These are phyloP conservation scores for Sclerotiophoma versabilis DNA, from an alignment of 2,329 filamentous ascomycete genomes.

Conservation along the genomic window DNA sequence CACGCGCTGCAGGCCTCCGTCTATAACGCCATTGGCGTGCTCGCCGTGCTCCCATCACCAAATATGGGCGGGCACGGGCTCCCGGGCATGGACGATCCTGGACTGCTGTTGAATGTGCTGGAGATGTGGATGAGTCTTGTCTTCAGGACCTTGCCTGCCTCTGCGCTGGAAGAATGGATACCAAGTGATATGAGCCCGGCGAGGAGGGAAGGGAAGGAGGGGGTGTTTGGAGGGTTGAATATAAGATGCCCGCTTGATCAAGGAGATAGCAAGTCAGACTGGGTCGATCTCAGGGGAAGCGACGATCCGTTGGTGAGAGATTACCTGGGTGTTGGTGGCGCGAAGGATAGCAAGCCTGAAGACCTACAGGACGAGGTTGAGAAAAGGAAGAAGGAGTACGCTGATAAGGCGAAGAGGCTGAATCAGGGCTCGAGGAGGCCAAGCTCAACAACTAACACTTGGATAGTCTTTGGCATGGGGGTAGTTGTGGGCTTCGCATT, in stretches of 20 bases:
- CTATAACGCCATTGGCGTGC: constrained; percentile 37
- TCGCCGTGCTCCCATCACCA: constrained; percentile 27
- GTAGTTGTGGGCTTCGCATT: constrained; percentile 8
- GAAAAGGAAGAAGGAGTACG: constrained; percentile 14
- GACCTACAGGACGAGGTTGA: neutral
- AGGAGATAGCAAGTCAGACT: constrained; percentile 25
- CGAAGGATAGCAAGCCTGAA: constrained; percentile 1
- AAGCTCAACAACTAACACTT: neutral
- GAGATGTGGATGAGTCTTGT: constrained; percentile 49
- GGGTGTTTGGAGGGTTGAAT: constrained; percentile 37
- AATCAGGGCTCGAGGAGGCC: neutral
- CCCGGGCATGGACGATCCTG: constrained; percentile 36
- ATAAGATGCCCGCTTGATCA: constrained; percentile 43
- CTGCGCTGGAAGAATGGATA: constrained; percentile 33
- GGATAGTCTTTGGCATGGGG: constrained; percentile 10
- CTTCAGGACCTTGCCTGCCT: constrained; percentile 33
- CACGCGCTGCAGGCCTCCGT: constrained; percentile 39
- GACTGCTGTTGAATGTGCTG: constrained; percentile 41
- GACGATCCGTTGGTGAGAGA: constrained; percentile 33
- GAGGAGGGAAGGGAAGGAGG: constrained; percentile 22
- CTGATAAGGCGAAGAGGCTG: constrained; percentile 11
- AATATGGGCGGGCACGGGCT: constrained; percentile 20
- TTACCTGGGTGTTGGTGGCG: constrained; percentile 18
- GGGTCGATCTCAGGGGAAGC: constrained; percentile 33
- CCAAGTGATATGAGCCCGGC: constrained; percentile 8